Evolutionary conservation across 176 grass and related monocot genomes (phyloP).

Genomic region (Ensete glaucum): DNA sequence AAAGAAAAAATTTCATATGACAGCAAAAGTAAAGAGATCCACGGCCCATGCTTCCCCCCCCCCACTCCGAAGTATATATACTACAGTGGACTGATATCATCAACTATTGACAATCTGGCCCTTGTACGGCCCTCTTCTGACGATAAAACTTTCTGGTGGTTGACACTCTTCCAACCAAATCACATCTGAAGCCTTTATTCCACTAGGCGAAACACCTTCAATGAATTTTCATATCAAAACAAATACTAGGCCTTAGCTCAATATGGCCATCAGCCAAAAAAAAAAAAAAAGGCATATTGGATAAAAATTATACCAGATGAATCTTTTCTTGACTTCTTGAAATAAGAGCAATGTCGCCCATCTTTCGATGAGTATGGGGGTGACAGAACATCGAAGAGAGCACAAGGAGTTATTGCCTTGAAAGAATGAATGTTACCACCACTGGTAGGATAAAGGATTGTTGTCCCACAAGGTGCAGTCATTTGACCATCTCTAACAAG

Average conservation of each 20-base stretch:
- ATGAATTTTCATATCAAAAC: neutral
- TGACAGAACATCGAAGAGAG: slow-evolving; percentile 88
- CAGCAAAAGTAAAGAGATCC: neutral
- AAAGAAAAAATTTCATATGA: slow-evolving; percentile 1
- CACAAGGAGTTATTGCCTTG: slow-evolving; percentile 83
- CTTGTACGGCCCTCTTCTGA: slow-evolving; percentile 79
- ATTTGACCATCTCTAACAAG: slow-evolving; percentile 67
- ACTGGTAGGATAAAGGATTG: slow-evolving; percentile 67
- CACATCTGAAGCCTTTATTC: slow-evolving; percentile 51
- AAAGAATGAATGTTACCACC: slow-evolving; percentile 97
- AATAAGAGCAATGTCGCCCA: slow-evolving; percentile 84
- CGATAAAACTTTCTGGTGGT: slow-evolving; percentile 79
- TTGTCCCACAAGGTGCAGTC: slow-evolving; percentile 65
- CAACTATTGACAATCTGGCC: slow-evolving; percentile 28
- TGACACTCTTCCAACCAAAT: slow-evolving; percentile 85
- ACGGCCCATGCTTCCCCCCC: neutral
- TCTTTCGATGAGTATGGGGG: slow-evolving; percentile 80
- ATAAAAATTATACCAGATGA: slow-evolving; percentile 35
- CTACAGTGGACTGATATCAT: neutral
- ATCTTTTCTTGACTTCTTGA: slow-evolving; percentile 46
- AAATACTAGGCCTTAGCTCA: slow-evolving; percentile 7
- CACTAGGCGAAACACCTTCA: slow-evolving; percentile 42
- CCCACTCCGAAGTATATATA: neutral
- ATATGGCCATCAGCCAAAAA: neutral
- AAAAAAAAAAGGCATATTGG: neutral